Evolutionary conservation across 148 eudicot species (phyloP).

Genomic region (Silene uniflora): DNA sequence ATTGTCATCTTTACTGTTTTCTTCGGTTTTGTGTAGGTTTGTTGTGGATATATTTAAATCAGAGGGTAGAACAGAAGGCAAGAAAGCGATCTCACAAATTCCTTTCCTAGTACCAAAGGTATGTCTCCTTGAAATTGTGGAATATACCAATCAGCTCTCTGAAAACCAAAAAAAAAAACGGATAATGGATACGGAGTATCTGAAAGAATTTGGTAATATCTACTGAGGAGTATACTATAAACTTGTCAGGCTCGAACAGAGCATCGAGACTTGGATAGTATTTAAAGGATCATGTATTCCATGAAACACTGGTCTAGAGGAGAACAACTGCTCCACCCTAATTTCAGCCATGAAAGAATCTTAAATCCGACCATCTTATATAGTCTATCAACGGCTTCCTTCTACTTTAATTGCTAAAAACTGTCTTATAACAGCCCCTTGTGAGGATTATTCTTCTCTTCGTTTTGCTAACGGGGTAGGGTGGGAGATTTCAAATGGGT

Average conservation of each 20-base stretch:
- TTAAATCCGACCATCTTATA: not conserved
- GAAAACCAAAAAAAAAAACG: too few species aligned
- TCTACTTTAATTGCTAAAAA: not conserved
- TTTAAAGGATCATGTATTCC: not conserved
- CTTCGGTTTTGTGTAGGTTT: constrained; percentile 35
- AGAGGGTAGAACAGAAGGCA: constrained; percentile 39
- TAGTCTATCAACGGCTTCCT: too few species aligned
- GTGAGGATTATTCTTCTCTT: too few species aligned
- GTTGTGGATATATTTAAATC: constrained; percentile 44
- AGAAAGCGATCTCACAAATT: constrained; percentile 30
- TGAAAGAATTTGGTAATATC: too few species aligned
- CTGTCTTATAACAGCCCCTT: too few species aligned
- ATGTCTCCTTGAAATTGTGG: not conserved
- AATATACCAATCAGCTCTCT: not conserved
- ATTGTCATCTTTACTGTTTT: not conserved
- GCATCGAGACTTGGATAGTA: constrained; percentile 1
- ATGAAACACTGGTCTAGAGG: not conserved
- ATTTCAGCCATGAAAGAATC: not conserved
- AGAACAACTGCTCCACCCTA: not conserved
- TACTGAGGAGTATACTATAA: constrained; percentile 15
- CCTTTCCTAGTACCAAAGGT: constrained; percentile 69
- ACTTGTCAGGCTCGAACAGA: not conserved
- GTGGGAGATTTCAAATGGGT: not conserved
- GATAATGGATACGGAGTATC: too few species aligned
- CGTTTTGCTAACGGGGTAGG: not conserved